Base-by-base conservation (phyloP, 345 rosid species). In the Jatropha curcas region DNA sequence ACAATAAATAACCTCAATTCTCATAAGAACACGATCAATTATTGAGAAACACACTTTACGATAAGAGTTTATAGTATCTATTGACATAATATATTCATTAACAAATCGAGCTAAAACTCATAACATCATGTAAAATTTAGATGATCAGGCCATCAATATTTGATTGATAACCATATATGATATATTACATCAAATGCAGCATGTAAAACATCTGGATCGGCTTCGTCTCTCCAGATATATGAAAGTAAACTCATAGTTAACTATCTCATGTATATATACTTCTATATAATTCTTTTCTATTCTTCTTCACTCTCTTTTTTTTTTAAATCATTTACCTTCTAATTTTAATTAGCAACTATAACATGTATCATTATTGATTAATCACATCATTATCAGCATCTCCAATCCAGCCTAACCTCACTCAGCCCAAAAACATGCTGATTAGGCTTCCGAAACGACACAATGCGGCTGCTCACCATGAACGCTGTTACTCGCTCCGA, bases 381-480 rank as follows among this genome's bases (percentile, higher is more conserved):
- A n/a, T n/a, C n/a, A n/a, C n/a, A n/a, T n/a, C 27, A 46, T 78
- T 25, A 79, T 79, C 68, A 79, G 58, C 71, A 79, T 75, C 82
- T 79, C 79, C 82, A 79, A 17, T 71, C 76, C 70, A 79, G 60
- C n/a, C 79, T 68, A 34, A 94, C 93, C 74, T 94, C 98, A 0
- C 81, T 84, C 6, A 82, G 79, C 0, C 94, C 93, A 25, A 69
- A 66, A 6, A 81, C 67, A 71, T 86, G 91, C 77, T 90, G 92
- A 81, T 80, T 77, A 6, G 98, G 98, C 86, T 90, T 94, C 76
- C 81, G 77, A 58, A 94, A 92, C 4, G 97, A 88, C 4, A 94
- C 91, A 27, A 94, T 90, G 85, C 89, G 98, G 82, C 98, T 92
- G 74, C 92, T 85, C 28, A 84, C 89, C 98, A 94, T 94, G 82